Percentiles rank a stretch among this genome's conserved stretches.
Evolutionary conservation across 768 basidiomycete species (phyloP).

Genomic region (Melanogaster broomeanus): DNA sequence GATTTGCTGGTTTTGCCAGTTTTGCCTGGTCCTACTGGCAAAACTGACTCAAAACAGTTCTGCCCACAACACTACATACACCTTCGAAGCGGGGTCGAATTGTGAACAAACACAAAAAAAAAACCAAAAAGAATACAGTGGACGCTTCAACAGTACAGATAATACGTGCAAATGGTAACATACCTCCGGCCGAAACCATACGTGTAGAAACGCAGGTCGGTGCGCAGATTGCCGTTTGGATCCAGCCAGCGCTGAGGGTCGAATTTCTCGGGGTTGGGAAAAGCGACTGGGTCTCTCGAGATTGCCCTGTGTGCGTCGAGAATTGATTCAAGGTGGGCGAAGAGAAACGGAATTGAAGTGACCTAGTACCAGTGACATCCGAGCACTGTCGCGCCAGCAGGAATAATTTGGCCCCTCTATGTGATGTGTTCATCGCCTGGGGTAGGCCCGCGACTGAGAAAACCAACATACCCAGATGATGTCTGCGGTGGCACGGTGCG

Average conservation of each 20-base stretch:
- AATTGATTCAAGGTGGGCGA: no score
- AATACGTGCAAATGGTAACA: neutral
- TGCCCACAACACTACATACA: neutral
- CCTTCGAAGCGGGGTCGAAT: no score
- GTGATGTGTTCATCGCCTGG: conserved; percentile 25
- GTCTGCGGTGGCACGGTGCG: conserved; percentile 8
- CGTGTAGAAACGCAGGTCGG: conserved; percentile 47
- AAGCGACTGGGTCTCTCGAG: conserved; percentile 54
- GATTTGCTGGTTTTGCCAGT: no score
- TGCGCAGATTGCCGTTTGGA: conserved; percentile 40
- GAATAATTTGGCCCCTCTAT: conserved; percentile 23
- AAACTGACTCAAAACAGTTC: neutral
- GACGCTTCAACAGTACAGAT: no score
- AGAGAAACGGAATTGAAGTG: no score
- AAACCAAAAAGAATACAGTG: no score
- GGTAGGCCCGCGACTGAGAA: conserved; percentile 15
- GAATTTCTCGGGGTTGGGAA: conserved; percentile 52
- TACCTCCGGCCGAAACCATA: conserved; percentile 51
- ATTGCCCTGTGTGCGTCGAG: conserved; percentile 40
- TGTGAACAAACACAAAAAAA: no score
- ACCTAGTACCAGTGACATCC: conserved; percentile 25
- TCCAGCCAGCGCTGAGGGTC: conserved; percentile 54
- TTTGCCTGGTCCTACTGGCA: no score
- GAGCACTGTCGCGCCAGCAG: conserved; percentile 20
- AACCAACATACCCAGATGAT: conserved; percentile 9